Evolutionary conservation across 116 monocot genomes (phyloP).

Genomic region (Posidonia oceanica): DNA sequence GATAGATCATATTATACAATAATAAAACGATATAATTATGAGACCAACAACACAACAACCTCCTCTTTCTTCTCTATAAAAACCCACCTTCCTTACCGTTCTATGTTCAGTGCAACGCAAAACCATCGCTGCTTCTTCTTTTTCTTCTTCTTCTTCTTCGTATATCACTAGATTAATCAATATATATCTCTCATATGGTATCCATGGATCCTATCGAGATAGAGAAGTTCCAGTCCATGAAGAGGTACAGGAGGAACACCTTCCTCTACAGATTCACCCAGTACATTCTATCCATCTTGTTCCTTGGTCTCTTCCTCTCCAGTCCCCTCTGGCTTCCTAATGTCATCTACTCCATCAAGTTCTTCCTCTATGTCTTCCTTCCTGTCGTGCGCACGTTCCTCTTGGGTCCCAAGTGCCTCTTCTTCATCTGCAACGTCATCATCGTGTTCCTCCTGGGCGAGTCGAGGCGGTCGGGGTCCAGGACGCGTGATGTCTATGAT

Average conservation of each 20-base stretch:
- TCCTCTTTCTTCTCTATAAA: background rate
- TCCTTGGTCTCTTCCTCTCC: slow-evolving; percentile 48
- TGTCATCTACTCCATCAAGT: slow-evolving; percentile 15
- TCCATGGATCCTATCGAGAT: slow-evolving; percentile 7
- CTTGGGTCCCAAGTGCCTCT: slow-evolving; percentile 37
- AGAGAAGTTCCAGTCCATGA: slow-evolving; percentile 41
- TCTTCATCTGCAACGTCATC: slow-evolving; percentile 59
- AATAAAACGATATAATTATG: background rate
- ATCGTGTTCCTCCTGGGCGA: slow-evolving; percentile 51
- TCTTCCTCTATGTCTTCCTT: slow-evolving; percentile 21
- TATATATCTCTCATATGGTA: background rate
- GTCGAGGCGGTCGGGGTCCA: slow-evolving; percentile 29
- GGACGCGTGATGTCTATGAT: slow-evolving; percentile 22
- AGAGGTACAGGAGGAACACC: slow-evolving; percentile 14
- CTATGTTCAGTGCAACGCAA: slow-evolving; percentile 1
- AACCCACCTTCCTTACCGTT: background rate
- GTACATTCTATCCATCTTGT: slow-evolving; percentile 9
- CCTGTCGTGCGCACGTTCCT: slow-evolving; percentile 8
- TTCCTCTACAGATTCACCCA: slow-evolving; percentile 17
- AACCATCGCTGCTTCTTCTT: background rate
- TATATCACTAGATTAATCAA: background rate
- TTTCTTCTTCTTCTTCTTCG: background rate
- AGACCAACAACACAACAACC: too few species aligned
- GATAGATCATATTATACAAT: background rate
- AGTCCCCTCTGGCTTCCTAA: slow-evolving; percentile 46